Conservation (phyloP, 2,329 filamentous ascomycete species). For the Harringtonia lauricola region DNA sequence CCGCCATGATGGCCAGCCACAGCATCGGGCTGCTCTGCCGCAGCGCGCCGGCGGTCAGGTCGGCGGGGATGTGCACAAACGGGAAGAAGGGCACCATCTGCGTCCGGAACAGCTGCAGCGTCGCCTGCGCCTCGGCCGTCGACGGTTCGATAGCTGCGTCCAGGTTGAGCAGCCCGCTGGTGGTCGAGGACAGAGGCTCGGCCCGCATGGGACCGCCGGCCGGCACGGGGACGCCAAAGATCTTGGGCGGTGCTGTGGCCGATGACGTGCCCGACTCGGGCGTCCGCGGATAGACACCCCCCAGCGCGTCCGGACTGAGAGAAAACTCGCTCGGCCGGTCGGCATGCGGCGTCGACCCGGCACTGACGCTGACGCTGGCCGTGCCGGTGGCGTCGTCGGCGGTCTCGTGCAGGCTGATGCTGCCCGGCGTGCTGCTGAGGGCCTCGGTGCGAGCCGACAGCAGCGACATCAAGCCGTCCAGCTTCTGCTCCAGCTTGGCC, state of each 20-base stretch:
- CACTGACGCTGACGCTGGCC: slow-evolving; percentile 2
- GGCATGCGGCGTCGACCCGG: too few relatives aligned
- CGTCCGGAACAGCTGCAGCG: slow-evolving; percentile 27
- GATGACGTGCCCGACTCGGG: background rate
- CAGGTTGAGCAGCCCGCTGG: background rate
- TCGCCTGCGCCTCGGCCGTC: slow-evolving; percentile 24
- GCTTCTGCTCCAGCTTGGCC: slow-evolving; percentile 36
- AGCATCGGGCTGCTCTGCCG: slow-evolving; percentile 31
- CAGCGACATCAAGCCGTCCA: slow-evolving; percentile 36
- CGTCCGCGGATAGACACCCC: too few relatives aligned
- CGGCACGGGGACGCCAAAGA: background rate
- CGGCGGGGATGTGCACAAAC: slow-evolving; percentile 27
- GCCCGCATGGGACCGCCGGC: background rate
- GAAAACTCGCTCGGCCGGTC: too few relatives aligned
- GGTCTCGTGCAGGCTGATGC: slow-evolving; percentile 12
- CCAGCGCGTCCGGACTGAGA: too few relatives aligned
- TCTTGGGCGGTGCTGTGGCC: background rate
- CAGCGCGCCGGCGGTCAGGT: slow-evolving; percentile 25
- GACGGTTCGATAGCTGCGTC: slow-evolving; percentile 15
- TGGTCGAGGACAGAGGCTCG: too few relatives aligned
- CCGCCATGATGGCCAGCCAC: slow-evolving; percentile 36
- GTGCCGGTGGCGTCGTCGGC: slow-evolving; percentile 3
- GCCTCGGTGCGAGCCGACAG: slow-evolving; percentile 18
- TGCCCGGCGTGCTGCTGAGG: slow-evolving; percentile 11
- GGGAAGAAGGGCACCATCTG: slow-evolving; percentile 31